Percentiles rank a stretch among this genome's conserved stretches.
phyloP scores from a whole-genome alignment of 2,329 filamentous ascomycete species.

The Verticillium nubilum region DNA sequence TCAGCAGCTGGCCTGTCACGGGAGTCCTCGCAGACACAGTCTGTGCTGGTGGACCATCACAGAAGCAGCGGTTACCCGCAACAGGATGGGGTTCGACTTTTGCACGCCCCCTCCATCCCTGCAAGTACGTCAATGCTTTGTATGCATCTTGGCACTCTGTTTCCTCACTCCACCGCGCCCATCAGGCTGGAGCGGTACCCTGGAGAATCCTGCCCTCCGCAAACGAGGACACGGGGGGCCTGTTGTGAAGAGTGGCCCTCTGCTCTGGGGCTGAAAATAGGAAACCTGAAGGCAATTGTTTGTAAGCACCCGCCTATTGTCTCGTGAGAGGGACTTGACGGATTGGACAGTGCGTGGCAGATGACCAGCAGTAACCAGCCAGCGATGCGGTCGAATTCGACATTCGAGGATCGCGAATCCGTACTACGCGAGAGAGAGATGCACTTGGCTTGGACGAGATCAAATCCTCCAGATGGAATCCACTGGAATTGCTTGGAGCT shows the following conservation, averaged over 20 bases:
- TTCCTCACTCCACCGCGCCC: background rate
- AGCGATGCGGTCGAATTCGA: background rate
- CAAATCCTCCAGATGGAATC: background rate
- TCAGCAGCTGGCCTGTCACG: background rate
- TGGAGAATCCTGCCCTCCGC: background rate
- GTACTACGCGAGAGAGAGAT: background rate
- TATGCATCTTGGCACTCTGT: slow-evolving; percentile 17
- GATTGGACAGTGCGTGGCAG: background rate
- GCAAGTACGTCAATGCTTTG: slow-evolving; percentile 35
- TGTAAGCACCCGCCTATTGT: too few species aligned
- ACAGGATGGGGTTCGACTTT: background rate
- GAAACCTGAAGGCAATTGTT: too few species aligned
- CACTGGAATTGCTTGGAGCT: background rate
- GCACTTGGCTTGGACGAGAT: background rate
- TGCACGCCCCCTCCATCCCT: slow-evolving; percentile 16
- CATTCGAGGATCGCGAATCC: background rate
- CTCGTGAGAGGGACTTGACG: background rate
- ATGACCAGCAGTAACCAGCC: too few species aligned
- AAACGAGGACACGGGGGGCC: background rate
- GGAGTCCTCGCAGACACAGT: background rate
- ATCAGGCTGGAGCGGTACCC: background rate
- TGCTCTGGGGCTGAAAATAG: background rate
- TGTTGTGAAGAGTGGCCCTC: background rate
- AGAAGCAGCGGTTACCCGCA: background rate
- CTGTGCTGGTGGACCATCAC: background rate